Conservation (phyloP, 768 basidiomycete genomes). For the Amanita rubescens region DNA sequence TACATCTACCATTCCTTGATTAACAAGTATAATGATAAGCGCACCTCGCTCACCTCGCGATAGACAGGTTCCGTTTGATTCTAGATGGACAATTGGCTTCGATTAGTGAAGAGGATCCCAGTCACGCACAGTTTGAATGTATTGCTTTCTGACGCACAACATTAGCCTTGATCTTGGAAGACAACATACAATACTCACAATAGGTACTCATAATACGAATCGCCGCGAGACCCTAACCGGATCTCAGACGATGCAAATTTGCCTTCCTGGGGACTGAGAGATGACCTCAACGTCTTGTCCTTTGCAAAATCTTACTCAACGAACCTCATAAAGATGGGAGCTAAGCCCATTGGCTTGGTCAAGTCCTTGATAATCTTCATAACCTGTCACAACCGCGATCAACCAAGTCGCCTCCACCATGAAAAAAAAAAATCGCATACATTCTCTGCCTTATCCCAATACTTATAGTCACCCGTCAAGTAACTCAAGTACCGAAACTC, state of each 20-base stretch:
- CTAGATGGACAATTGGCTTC: slow-evolving; percentile 24
- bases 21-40: not conserved
- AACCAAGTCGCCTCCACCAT: too few relatives aligned
- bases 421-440: too few relatives aligned
- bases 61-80: slow-evolving; percentile 74
- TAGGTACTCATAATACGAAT: slow-evolving; percentile 91
- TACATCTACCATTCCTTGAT: slow-evolving; percentile 62
- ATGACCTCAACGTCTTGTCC: not conserved
- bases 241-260: slow-evolving; percentile 60
- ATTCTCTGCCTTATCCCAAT: slow-evolving; percentile 79
- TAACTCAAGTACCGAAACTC: slow-evolving; percentile 82
- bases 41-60: slow-evolving; percentile 43
- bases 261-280: slow-evolving; percentile 31
- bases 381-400: slow-evolving; percentile 8
- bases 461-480: slow-evolving; percentile 68
- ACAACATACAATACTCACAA: slow-evolving; percentile 39
- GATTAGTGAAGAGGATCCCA: not conserved
- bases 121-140: slow-evolving; percentile 68
- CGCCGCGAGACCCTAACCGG: slow-evolving; percentile 88
- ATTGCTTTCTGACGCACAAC: slow-evolving; percentile 54
- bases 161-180: not conserved
- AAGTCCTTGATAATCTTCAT: slow-evolving; percentile 66
- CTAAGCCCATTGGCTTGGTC: slow-evolving; percentile 59
- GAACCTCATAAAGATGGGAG: slow-evolving; percentile 80
- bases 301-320: slow-evolving; percentile 2